Evolutionary conservation across 352 stramenopile genomes (phyloP).

Genomic region (Phytopythium delawarense): DNA sequence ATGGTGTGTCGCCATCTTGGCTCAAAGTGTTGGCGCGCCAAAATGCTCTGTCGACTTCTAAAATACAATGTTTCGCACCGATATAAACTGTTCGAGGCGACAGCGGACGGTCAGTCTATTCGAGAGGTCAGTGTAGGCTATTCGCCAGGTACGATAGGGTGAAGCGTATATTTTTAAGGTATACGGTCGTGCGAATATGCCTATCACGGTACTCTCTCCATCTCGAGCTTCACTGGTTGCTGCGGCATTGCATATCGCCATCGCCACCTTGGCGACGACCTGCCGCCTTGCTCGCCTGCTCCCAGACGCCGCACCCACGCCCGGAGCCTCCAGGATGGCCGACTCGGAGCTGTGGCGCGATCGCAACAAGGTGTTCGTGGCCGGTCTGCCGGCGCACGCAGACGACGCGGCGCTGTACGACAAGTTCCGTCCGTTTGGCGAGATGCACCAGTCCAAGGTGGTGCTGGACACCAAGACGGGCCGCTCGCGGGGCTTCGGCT

Average conservation of each 20-base stretch:
- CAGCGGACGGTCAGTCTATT: too few relatives aligned
- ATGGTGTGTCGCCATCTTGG: slow-evolving; percentile 21
- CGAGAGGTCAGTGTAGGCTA: too few relatives aligned
- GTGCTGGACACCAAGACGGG: slow-evolving; percentile 69
- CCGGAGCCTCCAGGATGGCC: slow-evolving; percentile 25
- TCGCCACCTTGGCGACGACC: neutral
- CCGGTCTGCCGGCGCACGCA: slow-evolving; percentile 51
- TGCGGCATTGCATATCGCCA: neutral
- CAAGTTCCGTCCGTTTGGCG: slow-evolving; percentile 71
- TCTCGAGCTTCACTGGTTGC: neutral
- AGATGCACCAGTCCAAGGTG: slow-evolving; percentile 87
- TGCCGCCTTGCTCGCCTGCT: neutral
- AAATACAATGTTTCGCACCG: neutral
- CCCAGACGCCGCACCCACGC: neutral
- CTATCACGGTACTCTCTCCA: neutral
- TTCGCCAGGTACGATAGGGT: too few relatives aligned
- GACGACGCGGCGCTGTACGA: slow-evolving; percentile 67
- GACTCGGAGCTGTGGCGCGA: slow-evolving; percentile 78
- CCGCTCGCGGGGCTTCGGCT: slow-evolving; percentile 67
- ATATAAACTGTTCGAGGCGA: neutral
- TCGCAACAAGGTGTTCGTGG: slow-evolving; percentile 87
- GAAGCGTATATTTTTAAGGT: neutral
- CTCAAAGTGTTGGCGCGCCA: neutral
- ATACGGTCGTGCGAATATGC: neutral
- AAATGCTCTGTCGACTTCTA: neutral